These are phyloP conservation scores for Closterium sp. DNA, from an alignment of 139 green algal genomes.

Conservation along the genomic window DNA sequence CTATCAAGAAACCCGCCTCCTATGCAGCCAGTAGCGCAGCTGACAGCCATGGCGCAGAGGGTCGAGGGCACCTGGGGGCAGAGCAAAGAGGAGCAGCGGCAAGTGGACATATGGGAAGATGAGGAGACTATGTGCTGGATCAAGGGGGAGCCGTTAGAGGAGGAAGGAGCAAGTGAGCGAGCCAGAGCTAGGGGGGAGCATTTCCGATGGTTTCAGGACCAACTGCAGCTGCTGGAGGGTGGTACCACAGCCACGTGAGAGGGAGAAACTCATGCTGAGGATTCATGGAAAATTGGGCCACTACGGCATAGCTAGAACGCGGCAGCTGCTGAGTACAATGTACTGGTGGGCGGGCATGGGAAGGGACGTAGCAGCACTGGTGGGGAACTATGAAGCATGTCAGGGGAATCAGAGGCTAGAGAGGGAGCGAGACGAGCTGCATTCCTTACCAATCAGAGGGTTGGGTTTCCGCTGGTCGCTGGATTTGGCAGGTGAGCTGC, in stretches of 20 bases:
- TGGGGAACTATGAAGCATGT: too few species aligned
- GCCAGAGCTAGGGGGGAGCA: neutral
- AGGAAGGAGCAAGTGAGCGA: neutral
- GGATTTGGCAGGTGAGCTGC: too few species aligned
- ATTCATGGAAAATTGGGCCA: neutral
- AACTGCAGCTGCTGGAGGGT: neutral
- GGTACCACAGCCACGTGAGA: neutral
- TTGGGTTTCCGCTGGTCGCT: too few species aligned
- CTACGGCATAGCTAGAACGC: neutral
- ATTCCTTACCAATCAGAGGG: neutral
- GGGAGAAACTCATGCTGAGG: too few species aligned
- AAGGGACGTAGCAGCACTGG: neutral
- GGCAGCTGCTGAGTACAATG: too few species aligned
- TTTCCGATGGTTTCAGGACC: neutral
- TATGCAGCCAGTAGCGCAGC: too few species aligned
- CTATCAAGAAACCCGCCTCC: conserved; percentile 1
- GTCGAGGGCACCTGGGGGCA: neutral
- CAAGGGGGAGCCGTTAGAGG: too few species aligned
- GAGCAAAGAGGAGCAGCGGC: too few species aligned
- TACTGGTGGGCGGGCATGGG: neutral
- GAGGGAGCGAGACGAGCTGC: too few species aligned
- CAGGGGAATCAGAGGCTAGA: too few species aligned
- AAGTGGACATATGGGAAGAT: too few species aligned
- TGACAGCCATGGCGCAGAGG: neutral
- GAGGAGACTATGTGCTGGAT: too few species aligned